Evolutionary conservation across 352 stramenopile genomes (phyloP), one percentile per base, ranked within the genome.

Genomic region (Pseudoperonospora humuli): DNA sequence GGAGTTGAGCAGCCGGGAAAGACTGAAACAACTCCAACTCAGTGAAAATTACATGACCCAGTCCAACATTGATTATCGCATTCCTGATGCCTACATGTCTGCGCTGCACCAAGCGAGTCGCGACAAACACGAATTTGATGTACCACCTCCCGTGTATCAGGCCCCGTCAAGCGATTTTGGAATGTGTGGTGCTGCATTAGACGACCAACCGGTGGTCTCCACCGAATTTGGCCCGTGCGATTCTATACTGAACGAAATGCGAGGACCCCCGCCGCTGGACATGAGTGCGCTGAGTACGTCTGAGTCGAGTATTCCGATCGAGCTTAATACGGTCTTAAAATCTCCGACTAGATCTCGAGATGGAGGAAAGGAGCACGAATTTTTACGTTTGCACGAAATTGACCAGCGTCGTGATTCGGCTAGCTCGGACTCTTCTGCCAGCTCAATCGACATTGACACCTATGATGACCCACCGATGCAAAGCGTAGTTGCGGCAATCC

Each of bases 391-490:
- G 38, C 62, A 39, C 5, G 44, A 64, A 20, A 41, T 55, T 9
- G 40, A 62, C 26, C 48, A 45, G 39, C 33, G 39, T 3, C 55
- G 55, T 19, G 39, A 70, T 37, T 88, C 76, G 2, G 64, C 50
- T 20, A 82, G 76, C 39, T 89, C 74, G 0, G 61, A 71, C 15
- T 88, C 75, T 18, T 89, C 76, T 10, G 65, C 67, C 0, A 67
- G 44, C 21, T 88, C 75, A 2, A 86, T 88, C 27, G 73, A 88
- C 32, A 82, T 86, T 50, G 76, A 88, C 35, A 63, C 70, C 25
- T 79, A 73, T 19, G 65, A 84, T 23, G 58, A 50, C 8, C 18
- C 31, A n/a, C 9, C 26, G 17, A 45, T 34, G 27, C 11, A 54
- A 32, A 14, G 31, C 18, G 37, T 44, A 15, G 34, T 45, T 14